Percentiles rank a stretch among this genome's conserved stretches.
phyloP scores from a whole-genome alignment of 345 rosid species.

The Eutrema heterophyllum region DNA sequence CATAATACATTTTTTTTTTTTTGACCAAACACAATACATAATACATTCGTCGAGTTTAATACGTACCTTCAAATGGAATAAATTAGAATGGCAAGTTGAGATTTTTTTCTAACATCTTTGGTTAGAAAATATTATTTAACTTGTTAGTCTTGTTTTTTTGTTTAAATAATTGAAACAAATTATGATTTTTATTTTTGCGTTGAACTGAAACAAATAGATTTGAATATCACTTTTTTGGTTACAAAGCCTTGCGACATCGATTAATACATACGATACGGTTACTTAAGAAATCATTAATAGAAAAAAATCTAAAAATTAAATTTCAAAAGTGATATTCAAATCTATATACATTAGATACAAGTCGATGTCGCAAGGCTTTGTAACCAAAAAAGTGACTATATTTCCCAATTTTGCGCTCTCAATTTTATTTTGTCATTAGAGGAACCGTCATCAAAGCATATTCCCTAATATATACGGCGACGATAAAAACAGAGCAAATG shows the following conservation, averaged over 20 bases:
- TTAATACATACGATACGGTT: neutral
- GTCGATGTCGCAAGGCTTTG: neutral
- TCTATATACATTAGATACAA: neutral
- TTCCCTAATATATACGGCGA: slow-evolving; percentile 22
- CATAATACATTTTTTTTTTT: no score
- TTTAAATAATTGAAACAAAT: no score
- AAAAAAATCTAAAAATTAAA: neutral
- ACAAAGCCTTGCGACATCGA: neutral
- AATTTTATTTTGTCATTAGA: neutral
- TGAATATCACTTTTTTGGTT: neutral
- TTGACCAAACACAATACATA: no score
- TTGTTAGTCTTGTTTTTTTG: neutral
- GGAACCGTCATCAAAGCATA: slow-evolving; percentile 11
- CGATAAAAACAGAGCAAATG: slow-evolving; percentile 13
- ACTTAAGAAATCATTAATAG: neutral
- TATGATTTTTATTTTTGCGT: no score
- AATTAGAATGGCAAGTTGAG: slow-evolving; percentile 9
- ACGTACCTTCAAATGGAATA: neutral
- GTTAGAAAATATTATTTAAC: neutral
- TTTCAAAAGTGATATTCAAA: neutral
- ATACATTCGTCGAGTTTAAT: neutral
- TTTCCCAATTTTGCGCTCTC: neutral
- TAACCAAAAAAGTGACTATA: neutral
- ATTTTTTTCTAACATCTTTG: neutral
- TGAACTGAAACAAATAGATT: no score